Evolutionary conservation across 129 eudicot genomes (phyloP).

Genomic region (Flaveria linearis): DNA sequence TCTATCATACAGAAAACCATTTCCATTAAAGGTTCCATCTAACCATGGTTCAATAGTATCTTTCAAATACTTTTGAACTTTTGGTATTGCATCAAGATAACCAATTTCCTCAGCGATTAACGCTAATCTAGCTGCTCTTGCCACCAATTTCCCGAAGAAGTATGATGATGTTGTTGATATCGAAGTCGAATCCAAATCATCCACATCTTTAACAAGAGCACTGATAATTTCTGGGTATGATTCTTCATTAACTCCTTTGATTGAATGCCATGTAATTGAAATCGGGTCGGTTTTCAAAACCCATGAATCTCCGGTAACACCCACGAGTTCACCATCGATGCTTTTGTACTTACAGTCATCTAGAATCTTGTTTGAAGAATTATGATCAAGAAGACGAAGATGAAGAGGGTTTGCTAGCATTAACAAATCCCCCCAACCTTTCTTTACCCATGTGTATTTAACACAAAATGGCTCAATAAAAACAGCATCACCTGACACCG

Average conservation of each 20-base stretch:
- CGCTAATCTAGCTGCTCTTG: constrained; percentile 86
- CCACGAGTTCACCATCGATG: constrained; percentile 94
- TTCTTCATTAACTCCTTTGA: constrained; percentile 63
- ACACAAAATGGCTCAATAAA: constrained; percentile 57
- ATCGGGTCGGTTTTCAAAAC: constrained; percentile 63
- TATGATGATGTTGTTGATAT: constrained; percentile 76
- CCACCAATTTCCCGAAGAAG: constrained; percentile 74
- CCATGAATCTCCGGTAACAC: constrained; percentile 89
- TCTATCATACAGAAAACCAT: constrained; percentile 78
- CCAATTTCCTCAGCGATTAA: constrained; percentile 83
- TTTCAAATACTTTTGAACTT: constrained; percentile 59
- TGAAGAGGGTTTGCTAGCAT: constrained; percentile 95
- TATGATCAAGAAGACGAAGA: constrained; percentile 51
- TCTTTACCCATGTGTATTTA: constrained; percentile 80
- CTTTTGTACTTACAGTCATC: constrained; percentile 69
- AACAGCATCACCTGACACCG: constrained; percentile 65
- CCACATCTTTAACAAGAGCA: constrained; percentile 67
- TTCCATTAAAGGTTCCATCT: constrained; percentile 67
- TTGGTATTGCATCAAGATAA: constrained; percentile 56
- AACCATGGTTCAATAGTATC: constrained; percentile 87
- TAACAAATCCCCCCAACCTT: constrained; percentile 85
- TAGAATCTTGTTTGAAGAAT: constrained; percentile 43
- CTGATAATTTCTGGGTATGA: constrained; percentile 50
- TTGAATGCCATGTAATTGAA: constrained; percentile 91
- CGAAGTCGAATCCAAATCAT: constrained; percentile 41